These are phyloP conservation scores for Fusarium neocosmosporiellum DNA, from an alignment of 2,329 filamentous ascomycete genomes.

Conservation along the genomic window DNA sequence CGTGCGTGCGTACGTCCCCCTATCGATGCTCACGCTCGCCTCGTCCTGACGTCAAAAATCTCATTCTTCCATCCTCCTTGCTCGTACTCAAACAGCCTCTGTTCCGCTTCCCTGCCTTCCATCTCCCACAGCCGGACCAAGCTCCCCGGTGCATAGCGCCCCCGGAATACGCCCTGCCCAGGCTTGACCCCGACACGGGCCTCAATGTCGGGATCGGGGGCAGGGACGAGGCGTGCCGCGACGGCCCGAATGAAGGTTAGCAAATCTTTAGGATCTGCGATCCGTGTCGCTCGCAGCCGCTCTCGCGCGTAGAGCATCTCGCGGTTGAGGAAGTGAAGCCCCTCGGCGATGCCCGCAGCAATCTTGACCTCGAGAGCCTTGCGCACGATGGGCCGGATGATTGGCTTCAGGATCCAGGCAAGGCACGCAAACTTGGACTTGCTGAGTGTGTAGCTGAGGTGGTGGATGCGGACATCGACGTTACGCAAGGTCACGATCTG, in stretches of 20 bases:
- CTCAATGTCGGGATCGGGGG: slow-evolving; percentile 81
- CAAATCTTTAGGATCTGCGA: slow-evolving; percentile 81
- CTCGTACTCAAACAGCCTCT: slow-evolving; percentile 80
- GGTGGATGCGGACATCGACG: slow-evolving; percentile 86
- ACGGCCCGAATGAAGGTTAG: slow-evolving; percentile 87
- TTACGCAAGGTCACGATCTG: slow-evolving; percentile 81
- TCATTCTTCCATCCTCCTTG: slow-evolving; percentile 83
- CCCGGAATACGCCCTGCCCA: slow-evolving; percentile 75
- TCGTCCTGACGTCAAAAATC: slow-evolving; percentile 73
- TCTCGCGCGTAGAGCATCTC: slow-evolving; percentile 90
- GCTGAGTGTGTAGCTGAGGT: slow-evolving; percentile 81
- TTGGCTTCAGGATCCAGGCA: slow-evolving; percentile 84
- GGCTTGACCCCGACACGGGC: slow-evolving; percentile 76
- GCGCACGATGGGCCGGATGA: slow-evolving; percentile 83
- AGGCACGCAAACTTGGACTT: slow-evolving; percentile 82
- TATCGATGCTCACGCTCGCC: slow-evolving; percentile 30
- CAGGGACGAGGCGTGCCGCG: slow-evolving; percentile 77
- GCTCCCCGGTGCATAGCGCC: slow-evolving; percentile 89
- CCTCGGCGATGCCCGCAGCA: slow-evolving; percentile 75
- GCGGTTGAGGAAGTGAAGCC: slow-evolving; percentile 79
- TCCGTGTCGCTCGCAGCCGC: slow-evolving; percentile 84
- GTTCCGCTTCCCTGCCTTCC: slow-evolving; percentile 75
- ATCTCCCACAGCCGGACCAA: slow-evolving; percentile 91
- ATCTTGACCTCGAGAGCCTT: slow-evolving; percentile 84
- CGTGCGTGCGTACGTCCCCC: background rate